Conservation (phyloP, 139 green algal genomes). For the Marvania coccoides region DNA sequence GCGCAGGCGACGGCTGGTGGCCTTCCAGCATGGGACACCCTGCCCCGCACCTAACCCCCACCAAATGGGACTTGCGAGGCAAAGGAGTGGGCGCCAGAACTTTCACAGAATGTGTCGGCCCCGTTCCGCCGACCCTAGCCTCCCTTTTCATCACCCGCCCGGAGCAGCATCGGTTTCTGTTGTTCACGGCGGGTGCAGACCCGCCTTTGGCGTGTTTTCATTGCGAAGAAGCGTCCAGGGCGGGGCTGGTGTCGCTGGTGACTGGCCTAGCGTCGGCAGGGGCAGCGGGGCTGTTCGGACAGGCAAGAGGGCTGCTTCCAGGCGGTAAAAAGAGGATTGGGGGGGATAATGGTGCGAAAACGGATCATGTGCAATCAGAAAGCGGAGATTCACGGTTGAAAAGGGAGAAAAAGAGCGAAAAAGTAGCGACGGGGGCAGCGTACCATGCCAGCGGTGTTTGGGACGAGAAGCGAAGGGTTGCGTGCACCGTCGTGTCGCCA, state of each 20-base stretch:
- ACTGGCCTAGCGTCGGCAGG: slow-evolving; percentile 17
- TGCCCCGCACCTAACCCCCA: slow-evolving; percentile 3
- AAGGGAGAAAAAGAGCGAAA: not conserved
- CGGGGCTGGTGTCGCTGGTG: slow-evolving; percentile 27
- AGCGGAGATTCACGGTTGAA: no score
- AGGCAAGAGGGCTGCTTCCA: not conserved
- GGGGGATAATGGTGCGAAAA: not conserved
- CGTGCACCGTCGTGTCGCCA: not conserved
- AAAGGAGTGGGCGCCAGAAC: slow-evolving; percentile 2
- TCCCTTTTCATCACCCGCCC: slow-evolving; percentile 13
- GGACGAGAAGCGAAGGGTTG: slow-evolving; percentile 18
- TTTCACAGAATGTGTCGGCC: slow-evolving; percentile 31
- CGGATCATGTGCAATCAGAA: no score
- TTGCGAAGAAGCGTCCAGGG: slow-evolving; percentile 23
- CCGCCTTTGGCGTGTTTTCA: slow-evolving; percentile 28
- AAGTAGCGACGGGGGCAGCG: not conserved
- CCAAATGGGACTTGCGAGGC: slow-evolving; percentile 42
- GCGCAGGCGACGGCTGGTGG: not conserved
- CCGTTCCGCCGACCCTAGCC: slow-evolving; percentile 30
- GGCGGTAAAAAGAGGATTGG: not conserved
- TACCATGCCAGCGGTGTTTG: slow-evolving; percentile 6
- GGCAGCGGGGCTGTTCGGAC: slow-evolving; percentile 7
- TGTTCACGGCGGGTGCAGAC: slow-evolving; percentile 31
- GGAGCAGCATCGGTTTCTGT: not conserved
- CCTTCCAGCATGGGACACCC: no score